Evolutionary conservation across 148 eudicot species (phyloP).

Genomic region (Spergularia marina): DNA sequence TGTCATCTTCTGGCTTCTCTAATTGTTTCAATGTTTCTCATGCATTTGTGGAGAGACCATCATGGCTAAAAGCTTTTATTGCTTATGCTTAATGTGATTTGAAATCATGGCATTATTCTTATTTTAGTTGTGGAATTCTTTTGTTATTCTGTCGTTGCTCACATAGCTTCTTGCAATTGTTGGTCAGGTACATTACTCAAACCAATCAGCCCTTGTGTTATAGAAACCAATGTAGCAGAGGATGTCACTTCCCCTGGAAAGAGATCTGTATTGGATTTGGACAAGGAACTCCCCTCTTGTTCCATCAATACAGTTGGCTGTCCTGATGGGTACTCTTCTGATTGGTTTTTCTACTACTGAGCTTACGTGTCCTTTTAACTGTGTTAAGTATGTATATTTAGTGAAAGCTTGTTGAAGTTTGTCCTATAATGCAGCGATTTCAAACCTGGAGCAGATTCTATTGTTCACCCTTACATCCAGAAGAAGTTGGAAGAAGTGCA

Average conservation of each 20-base stretch:
- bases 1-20: background rate
- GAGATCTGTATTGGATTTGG: slow-evolving; percentile 30
- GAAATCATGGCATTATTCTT: background rate
- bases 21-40: background rate
- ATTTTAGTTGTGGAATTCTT: background rate
- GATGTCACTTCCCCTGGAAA: slow-evolving; percentile 29
- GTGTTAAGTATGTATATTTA: slow-evolving; percentile 2
- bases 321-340: slow-evolving; percentile 37
- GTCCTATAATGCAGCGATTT: slow-evolving; percentile 43
- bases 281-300: slow-evolving; percentile 32
- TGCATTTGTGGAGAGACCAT: background rate
- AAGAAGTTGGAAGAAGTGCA: slow-evolving; percentile 45
- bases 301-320: slow-evolving; percentile 24
- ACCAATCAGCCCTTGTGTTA: slow-evolving; percentile 26
- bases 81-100: background rate
- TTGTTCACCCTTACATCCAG: slow-evolving; percentile 56
- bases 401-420: background rate
- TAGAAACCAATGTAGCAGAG: slow-evolving; percentile 35
- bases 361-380: background rate
- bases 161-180: background rate
- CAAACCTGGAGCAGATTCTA: slow-evolving; percentile 36
- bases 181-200: slow-evolving; percentile 23
- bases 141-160: background rate
- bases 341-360: background rate
- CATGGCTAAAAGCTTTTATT: background rate